Conservation (phyloP, 176 grass and related monocot species). For the Carex parvula region DNA sequence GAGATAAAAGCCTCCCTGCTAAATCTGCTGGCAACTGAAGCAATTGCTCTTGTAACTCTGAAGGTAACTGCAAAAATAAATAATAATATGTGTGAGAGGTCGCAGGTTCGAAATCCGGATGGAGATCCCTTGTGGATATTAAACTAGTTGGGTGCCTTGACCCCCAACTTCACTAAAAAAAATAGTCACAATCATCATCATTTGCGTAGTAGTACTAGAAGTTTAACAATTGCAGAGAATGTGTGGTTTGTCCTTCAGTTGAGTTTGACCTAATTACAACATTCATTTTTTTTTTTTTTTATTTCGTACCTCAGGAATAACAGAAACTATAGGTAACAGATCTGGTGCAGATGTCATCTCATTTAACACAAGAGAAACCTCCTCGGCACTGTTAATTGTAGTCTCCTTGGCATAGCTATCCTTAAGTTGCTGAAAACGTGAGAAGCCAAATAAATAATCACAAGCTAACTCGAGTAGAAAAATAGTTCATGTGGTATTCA, state of each 20-base stretch:
- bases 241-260: neutral
- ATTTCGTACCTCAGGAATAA: slow-evolving; percentile 68
- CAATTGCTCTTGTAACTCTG: slow-evolving; percentile 70
- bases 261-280: neutral
- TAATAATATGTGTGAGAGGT: neutral
- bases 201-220: neutral
- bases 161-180: too few relatives aligned
- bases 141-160: too few relatives aligned
- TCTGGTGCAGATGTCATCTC: slow-evolving; percentile 65
- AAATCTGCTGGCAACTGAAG: slow-evolving; percentile 71
- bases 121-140: too few relatives aligned
- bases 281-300: neutral
- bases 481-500: neutral
- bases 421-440: slow-evolving; percentile 47
- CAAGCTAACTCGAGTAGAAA: neutral
- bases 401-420: slow-evolving; percentile 34
- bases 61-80: slow-evolving; percentile 49
- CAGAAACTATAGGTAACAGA: slow-evolving; percentile 51
- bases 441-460: slow-evolving; percentile 1
- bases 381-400: slow-evolving; percentile 34
- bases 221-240: neutral
- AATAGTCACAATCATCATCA: neutral
- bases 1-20: slow-evolving; percentile 59
- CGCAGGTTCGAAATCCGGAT: too few relatives aligned
- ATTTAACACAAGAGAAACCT: slow-evolving; percentile 68